These are phyloP conservation scores for Phytophthora cajani DNA, from an alignment of 352 stramenopile genomes.

Conservation along the genomic window DNA sequence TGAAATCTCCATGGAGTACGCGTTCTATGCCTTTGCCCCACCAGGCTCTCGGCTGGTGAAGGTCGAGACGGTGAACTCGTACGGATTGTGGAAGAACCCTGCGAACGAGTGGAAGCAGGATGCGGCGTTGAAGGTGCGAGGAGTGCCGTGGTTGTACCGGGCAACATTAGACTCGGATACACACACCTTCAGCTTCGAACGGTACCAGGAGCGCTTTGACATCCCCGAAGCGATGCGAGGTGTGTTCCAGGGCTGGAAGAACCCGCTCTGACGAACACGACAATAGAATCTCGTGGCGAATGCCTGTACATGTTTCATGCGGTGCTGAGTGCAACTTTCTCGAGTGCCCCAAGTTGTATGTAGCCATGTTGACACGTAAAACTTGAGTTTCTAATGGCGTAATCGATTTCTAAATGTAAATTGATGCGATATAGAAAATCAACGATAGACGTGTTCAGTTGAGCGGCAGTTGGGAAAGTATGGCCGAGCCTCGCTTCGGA, in stretches of 20 bases:
- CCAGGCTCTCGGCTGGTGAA: conserved; percentile 59
- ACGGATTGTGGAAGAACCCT: conserved; percentile 73
- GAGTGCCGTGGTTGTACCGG: conserved; percentile 69
- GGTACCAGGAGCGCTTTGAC: conserved; percentile 31
- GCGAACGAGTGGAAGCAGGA: conserved; percentile 69
- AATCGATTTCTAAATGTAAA: conserved; percentile 5
- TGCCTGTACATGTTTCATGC: not conserved
- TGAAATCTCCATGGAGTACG: conserved; percentile 73
- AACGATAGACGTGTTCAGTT: not conserved
- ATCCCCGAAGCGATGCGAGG: conserved; percentile 28
- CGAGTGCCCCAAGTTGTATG: no score
- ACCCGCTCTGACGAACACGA: conserved; percentile 11
- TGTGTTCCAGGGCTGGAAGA: conserved; percentile 44
- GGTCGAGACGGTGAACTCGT: conserved; percentile 62
- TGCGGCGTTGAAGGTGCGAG: conserved; percentile 55
- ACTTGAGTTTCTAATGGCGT: conserved; percentile 1
- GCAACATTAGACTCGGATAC: conserved; percentile 40
- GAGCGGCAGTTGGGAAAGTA: conserved; percentile 7
- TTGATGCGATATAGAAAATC: not conserved
- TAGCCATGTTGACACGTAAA: not conserved
- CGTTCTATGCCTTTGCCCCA: conserved; percentile 74
- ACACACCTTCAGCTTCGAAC: conserved; percentile 29
- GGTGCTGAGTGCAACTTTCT: no score
- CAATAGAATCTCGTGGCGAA: not conserved
- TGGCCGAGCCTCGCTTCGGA: conserved; percentile 34